Evolutionary conservation across 1,284 basidiomycete genomes (phyloP).

Genomic region (Butyriboletus appendiculatus): DNA sequence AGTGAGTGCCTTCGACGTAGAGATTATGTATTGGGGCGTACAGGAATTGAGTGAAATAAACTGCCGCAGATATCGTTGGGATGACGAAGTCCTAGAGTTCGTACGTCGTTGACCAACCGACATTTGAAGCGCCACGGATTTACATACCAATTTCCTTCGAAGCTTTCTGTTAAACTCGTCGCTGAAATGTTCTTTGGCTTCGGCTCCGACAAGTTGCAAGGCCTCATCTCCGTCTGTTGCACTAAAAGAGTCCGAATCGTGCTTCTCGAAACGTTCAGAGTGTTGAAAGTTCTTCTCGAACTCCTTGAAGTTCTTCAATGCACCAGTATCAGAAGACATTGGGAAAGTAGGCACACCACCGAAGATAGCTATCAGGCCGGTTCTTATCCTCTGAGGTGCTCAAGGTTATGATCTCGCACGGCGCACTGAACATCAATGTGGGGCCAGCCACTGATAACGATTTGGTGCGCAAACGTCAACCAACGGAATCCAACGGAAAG

Average conservation of each 20-base stretch:
- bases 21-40: slow-evolving; percentile 23
- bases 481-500: slow-evolving; percentile 7
- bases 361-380: not conserved
- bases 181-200: slow-evolving; percentile 52
- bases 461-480: not conserved
- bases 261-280: slow-evolving; percentile 16
- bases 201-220: slow-evolving; percentile 54
- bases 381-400: slow-evolving; percentile 15
- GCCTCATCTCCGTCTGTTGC: slow-evolving; percentile 55
- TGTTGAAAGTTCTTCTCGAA: slow-evolving; percentile 12
- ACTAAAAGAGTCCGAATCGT: slow-evolving; percentile 29
- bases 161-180: slow-evolving; percentile 61
- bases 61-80: slow-evolving; percentile 61
- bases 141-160: slow-evolving; percentile 58
- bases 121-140: not conserved
- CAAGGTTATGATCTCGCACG: slow-evolving; percentile 9
- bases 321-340: slow-evolving; percentile 22
- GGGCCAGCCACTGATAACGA: slow-evolving; percentile 15
- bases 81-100: slow-evolving; percentile 52
- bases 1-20: slow-evolving; percentile 2
- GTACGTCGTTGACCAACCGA: not conserved
- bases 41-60: slow-evolving; percentile 70
- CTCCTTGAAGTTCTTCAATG: slow-evolving; percentile 10
- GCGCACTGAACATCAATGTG: not conserved
- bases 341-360: slow-evolving; percentile 1